phyloP scores from a whole-genome alignment of 2,329 filamentous ascomycete species.

The Colletotrichum brevisporum region DNA sequence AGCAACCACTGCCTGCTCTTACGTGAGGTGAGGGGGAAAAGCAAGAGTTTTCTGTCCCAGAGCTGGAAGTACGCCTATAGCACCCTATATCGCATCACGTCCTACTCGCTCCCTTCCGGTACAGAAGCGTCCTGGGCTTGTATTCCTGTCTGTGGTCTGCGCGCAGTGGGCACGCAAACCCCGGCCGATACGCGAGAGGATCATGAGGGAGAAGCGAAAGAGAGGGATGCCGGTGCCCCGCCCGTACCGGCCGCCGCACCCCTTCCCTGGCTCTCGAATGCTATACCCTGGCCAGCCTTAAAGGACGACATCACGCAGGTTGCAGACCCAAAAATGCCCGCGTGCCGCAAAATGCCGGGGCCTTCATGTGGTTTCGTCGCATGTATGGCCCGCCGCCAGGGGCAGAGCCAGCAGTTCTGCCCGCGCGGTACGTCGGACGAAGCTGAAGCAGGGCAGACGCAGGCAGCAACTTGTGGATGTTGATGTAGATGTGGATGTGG shows the following conservation, averaged over 20 bases:
- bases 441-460: slow-evolving; percentile 29
- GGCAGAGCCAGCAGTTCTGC: slow-evolving; percentile 14
- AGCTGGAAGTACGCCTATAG: slow-evolving; percentile 2
- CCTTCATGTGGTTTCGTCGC: background rate
- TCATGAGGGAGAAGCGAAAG: slow-evolving; percentile 35
- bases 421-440: slow-evolving; percentile 28
- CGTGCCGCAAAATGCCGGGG: slow-evolving; percentile 1
- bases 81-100: slow-evolving; percentile 16
- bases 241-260: slow-evolving; percentile 14
- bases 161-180: background rate
- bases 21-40: slow-evolving; percentile 6
- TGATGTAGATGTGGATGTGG: slow-evolving; percentile 13
- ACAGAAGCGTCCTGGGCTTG: slow-evolving; percentile 10
- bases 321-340: background rate
- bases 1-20: slow-evolving; percentile 1
- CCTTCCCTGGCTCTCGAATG: slow-evolving; percentile 17
- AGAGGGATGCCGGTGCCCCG: slow-evolving; percentile 15
- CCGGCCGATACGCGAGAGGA: slow-evolving; percentile 29
- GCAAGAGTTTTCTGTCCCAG: background rate
- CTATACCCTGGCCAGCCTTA: slow-evolving; percentile 16
- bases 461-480: slow-evolving; percentile 8
- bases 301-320: slow-evolving; percentile 9
- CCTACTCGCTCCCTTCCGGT: slow-evolving; percentile 15
- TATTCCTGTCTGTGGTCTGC: background rate
- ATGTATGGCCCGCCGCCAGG: slow-evolving; percentile 10